phyloP scores from a whole-genome alignment of 306 rosid species.

The Psophocarpus tetragonolobus region DNA sequence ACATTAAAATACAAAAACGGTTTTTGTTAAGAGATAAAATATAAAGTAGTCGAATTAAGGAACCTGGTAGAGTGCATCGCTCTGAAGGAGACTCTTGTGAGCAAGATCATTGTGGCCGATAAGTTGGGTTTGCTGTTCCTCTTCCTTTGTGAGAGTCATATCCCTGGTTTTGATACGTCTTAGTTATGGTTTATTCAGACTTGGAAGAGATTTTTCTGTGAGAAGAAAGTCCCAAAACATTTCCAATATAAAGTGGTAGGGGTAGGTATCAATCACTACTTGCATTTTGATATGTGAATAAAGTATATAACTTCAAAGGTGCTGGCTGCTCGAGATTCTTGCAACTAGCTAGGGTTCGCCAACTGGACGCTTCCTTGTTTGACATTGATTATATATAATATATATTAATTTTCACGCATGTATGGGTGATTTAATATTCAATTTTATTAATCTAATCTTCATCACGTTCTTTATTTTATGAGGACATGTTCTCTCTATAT shows the following conservation, averaged over 20 bases:
- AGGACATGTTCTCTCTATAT: too few species aligned
- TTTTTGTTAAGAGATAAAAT: too few species aligned
- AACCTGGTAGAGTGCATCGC: constrained; percentile 93
- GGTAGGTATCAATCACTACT: too few species aligned
- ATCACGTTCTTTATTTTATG: too few species aligned
- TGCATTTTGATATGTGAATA: too few species aligned
- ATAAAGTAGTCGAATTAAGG: background rate
- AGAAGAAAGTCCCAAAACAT: background rate
- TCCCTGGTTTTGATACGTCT: background rate
- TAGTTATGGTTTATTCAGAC: background rate
- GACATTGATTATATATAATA: background rate
- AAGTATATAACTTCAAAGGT: too few species aligned
- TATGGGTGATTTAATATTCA: too few species aligned
- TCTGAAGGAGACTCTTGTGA: constrained; percentile 87
- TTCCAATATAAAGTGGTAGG: constrained; percentile 12
- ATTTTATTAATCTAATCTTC: too few species aligned
- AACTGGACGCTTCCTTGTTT: too few species aligned
- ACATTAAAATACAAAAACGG: background rate
- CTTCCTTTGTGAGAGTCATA: background rate
- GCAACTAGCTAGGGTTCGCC: too few species aligned
- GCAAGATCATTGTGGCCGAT: constrained; percentile 66
- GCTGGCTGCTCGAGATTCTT: too few species aligned
- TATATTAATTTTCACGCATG: too few species aligned
- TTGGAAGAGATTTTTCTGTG: background rate
- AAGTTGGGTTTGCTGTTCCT: background rate